Base-by-base conservation (phyloP, 2,329 filamentous ascomycete genomes). In the Verticillium nonalfalfae region DNA sequence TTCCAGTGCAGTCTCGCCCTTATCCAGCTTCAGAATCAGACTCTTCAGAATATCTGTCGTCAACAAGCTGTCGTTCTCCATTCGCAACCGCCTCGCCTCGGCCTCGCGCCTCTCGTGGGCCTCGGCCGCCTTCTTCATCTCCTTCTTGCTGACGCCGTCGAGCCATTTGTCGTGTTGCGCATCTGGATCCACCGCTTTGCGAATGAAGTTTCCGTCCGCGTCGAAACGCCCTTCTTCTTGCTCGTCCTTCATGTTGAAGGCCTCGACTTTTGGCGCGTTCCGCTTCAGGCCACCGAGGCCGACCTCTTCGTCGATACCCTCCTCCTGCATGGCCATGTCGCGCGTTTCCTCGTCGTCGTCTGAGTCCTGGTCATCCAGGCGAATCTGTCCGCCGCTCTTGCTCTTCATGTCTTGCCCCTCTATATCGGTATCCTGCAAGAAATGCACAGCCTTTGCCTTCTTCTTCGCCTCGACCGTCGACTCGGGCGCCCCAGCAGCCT, bases 221-320 rank as follows among this genome's bases (percentile, higher is more conserved):
- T 99, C 95, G 69, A 97, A 99, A 11, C 87, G 84, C 1, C 95
- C 95, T 68, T 98, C 94, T 70, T 98, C 93, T 73, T 96, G 88
- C 74, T 99, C 95, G 13, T 85, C 79, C 62, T 86, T 87, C 82
- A 99, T 90, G 71, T 99, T 98, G 82, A 99, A 99, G 2, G 94
- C 94, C 74, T 98, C 95, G 6, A 99, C 83, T 73, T 95, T 91
- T 1, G 95, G 95, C 1, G 95, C 95, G 74, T 97, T 92, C 69
- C 88, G 90, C 78, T 97, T 98, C 68, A 96, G 89, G 1, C 90
- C 90, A 14, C 95, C 95, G 1, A 91, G 89, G 1, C 95, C 95
- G 6, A 99, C 81, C 73, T 99, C 95, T 60, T 93, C 89, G 67
- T 97, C 95, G 15, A 97, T 72, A 18, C 86, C 90, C 63, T 90